Evolutionary conservation across 2,329 filamentous ascomycete species (phyloP), one percentile per base, ranked within the genome.

Genomic region (Talaromyces funiculosus): DNA sequence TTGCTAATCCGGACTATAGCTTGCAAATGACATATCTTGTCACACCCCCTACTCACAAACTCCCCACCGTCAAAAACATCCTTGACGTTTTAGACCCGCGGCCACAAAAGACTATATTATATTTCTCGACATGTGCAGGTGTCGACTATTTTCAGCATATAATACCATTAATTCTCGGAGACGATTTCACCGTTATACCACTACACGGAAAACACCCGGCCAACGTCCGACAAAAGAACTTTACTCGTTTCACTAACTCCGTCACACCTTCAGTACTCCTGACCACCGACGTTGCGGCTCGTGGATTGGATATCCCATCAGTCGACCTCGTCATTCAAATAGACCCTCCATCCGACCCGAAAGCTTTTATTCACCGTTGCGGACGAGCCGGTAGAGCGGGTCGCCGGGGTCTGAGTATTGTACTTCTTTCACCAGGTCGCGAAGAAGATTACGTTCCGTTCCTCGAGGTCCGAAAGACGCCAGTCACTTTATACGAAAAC

Each of bases 391-490:
- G 85, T 5, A 77, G 85, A 62, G 85, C 85, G 0, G 85, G 85
- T 7, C 81, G 85, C 18, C 87, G 88, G 63, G 94, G 94, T 0
- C 77, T 97, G 20, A 91, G 92, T 14, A 84, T 97, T 1, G 87
- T 95, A 0, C 87, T 99, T 72, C 81, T 99, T 18, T 90, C 90
- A 7, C 89, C 90, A 0, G 92, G 92, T 1, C 82, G 86, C 18
- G 94, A 97, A 75, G 90, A 94, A 73, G 92, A 95, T 69, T 97
- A 97, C 69, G 82, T 96, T 1, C 84, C 87, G 1, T 97, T 97
- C 67, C 80, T 99, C 3, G 87, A 90, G 53, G 86, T 96, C 18
- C 86, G 92, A 20, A 90, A 95, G 73, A 97, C 92, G 0, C 92
- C 92, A 0, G 89, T 96, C 33, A 75, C 80, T 0, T 84, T 81